A percentile compares a stretch with the other conserved stretches of the same genome.
phyloP scores from a whole-genome alignment of 306 rosid species.

The Chamaecrista fasciculata region DNA sequence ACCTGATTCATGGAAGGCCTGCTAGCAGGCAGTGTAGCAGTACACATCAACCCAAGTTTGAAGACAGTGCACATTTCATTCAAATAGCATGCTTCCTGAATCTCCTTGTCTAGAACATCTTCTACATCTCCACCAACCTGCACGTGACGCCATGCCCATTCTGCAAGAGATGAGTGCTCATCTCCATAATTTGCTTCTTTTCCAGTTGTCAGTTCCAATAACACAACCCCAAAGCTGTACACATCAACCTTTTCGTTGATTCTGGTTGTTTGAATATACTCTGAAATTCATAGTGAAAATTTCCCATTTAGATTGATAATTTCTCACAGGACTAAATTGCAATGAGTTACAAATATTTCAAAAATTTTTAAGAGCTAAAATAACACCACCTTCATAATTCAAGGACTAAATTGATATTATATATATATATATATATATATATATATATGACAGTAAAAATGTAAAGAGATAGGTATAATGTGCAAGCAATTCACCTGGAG shows the following conservation, averaged over 20 bases:
- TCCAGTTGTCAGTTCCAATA: conserved; percentile 54
- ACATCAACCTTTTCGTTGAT: conserved; percentile 63
- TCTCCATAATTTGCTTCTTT: conserved; percentile 47
- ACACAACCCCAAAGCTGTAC: conserved; percentile 59
- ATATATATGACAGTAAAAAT: too few species aligned
- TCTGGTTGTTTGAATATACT: conserved; percentile 42
- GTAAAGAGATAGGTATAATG: neutral
- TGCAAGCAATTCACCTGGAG: conserved; percentile 62
- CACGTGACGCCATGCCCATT: conserved; percentile 51
- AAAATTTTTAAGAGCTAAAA: too few species aligned
- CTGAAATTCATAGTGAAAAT: conserved; percentile 29
- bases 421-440: too few species aligned
- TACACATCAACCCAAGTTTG: conserved; percentile 64
- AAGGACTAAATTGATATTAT: too few species aligned
- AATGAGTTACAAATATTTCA: too few species aligned
- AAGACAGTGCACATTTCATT: conserved; percentile 59
- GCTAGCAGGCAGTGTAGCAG: conserved; percentile 39
- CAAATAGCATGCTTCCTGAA: conserved; percentile 40
- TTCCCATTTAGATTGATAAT: neutral
- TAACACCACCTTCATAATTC: too few species aligned
- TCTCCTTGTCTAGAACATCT: conserved; percentile 45
- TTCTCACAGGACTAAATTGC: too few species aligned
- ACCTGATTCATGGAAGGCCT: conserved; percentile 80
- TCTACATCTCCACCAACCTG: conserved; percentile 31
- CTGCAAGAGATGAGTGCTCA: conserved; percentile 46